Conservation (phyloP, 257 asterid genomes). For the Nicotiana undulata region DNA sequence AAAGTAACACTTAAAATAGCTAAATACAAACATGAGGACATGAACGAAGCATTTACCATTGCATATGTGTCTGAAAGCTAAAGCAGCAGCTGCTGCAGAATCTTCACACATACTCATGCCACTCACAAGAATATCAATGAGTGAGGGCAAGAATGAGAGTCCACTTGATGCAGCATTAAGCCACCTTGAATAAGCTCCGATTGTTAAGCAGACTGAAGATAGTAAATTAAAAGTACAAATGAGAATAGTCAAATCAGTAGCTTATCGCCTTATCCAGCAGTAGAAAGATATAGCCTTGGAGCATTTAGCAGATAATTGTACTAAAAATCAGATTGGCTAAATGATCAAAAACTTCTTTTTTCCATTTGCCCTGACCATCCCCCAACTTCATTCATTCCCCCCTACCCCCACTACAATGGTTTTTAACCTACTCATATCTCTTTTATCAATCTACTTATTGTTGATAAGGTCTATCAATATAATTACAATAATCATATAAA, state of each 20-base stretch:
- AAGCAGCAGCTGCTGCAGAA: conserved; percentile 92
- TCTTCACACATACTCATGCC: conserved; percentile 95
- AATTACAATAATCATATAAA: not conserved
- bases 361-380: too few species aligned
- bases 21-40: not conserved
- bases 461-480: not conserved
- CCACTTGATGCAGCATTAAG: conserved; percentile 80
- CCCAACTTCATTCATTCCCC: too few species aligned
- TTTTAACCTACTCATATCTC: not conserved
- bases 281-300: not conserved
- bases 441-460: not conserved
- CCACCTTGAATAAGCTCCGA: conserved; percentile 98
- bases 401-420: not conserved
- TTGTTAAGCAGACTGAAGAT: conserved; percentile 62
- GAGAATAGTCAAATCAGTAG: conserved; percentile 1
- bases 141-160: conserved; percentile 75
- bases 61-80: conserved; percentile 93
- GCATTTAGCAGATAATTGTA: not conserved
- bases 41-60: conserved; percentile 41
- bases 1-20: not conserved
- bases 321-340: not conserved
- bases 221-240: conserved; percentile 8
- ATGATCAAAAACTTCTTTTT: too few species aligned
- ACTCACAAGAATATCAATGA: conserved; percentile 81
- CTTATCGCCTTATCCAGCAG: not conserved